A percentile compares a stretch with the other conserved stretches of the same genome.
These are phyloP conservation scores for Echeveria elegans DNA, from an alignment of 164 flowering plant species.

Conservation along the genomic window DNA sequence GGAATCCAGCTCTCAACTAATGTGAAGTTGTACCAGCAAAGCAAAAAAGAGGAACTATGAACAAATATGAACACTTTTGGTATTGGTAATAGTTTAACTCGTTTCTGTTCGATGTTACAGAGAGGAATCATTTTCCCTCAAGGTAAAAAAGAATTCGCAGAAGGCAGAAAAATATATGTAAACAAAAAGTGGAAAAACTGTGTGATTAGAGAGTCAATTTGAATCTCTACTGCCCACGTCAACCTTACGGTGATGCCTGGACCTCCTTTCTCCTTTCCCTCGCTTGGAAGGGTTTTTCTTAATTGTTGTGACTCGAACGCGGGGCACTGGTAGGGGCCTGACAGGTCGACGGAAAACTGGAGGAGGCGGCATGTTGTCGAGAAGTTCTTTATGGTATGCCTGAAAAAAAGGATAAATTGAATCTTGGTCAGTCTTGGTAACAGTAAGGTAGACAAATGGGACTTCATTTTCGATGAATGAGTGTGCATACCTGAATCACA, in stretches of 20 bases:
- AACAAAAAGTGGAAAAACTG: neutral
- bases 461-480: neutral
- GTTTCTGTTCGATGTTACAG: neutral
- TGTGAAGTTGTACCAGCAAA: neutral
- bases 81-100: neutral
- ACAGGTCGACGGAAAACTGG: neutral
- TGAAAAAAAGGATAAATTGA: conserved; percentile 15
- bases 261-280: conserved; percentile 40
- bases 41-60: neutral
- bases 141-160: neutral
- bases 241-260: conserved; percentile 64
- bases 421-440: neutral
- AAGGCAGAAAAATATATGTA: neutral
- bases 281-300: conserved; percentile 36
- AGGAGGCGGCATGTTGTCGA: conserved; percentile 60
- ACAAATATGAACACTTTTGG: neutral
- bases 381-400: conserved; percentile 75
- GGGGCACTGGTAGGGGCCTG: neutral
- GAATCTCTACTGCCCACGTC: conserved; percentile 7
- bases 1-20: neutral
- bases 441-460: neutral
- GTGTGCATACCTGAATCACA: conserved; percentile 60
- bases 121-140: neutral
- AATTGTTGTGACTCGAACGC: conserved; percentile 10
- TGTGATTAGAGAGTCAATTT: neutral